Conservation (phyloP, 768 basidiomycete genomes). For the Flagelloscypha sp. region DNA sequence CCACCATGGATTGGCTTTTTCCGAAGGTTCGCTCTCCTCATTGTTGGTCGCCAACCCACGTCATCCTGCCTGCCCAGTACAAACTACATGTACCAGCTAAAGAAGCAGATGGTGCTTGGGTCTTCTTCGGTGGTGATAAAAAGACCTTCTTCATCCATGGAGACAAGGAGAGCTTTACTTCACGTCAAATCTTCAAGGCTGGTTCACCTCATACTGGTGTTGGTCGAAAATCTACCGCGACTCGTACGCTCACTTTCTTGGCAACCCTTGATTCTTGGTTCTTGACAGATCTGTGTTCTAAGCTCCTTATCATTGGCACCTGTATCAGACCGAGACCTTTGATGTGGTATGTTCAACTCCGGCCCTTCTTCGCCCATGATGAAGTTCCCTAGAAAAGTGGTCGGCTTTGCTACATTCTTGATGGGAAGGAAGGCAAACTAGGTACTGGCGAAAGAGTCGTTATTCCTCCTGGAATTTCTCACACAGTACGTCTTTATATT, state of each 20-base stretch:
- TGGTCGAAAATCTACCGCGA: slow-evolving; percentile 18
- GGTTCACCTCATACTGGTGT: slow-evolving; percentile 17
- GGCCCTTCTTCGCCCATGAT: too few relatives aligned
- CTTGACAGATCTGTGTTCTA: too few relatives aligned
- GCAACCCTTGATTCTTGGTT: background rate
- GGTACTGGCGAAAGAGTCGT: slow-evolving; percentile 15
- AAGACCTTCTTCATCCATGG: slow-evolving; percentile 14
- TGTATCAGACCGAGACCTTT: slow-evolving; percentile 21
- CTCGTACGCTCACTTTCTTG: slow-evolving; percentile 11
- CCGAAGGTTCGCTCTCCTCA: too few relatives aligned
- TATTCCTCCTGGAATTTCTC: slow-evolving; percentile 16
- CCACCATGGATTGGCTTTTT: too few relatives aligned
- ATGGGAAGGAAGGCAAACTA: slow-evolving; percentile 17
- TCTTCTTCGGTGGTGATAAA: slow-evolving; percentile 19
- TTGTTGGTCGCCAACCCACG: too few relatives aligned
- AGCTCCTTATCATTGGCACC: slow-evolving; percentile 22
- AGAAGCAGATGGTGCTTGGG: slow-evolving; percentile 18
- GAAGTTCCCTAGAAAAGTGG: slow-evolving; percentile 15
- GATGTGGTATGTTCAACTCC: slow-evolving; percentile 16
- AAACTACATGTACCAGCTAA: slow-evolving; percentile 13
- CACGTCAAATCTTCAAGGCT: slow-evolving; percentile 16
- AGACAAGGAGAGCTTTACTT: slow-evolving; percentile 14
- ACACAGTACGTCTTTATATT: slow-evolving; percentile 11
- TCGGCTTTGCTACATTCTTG: slow-evolving; percentile 17
- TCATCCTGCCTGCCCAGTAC: too few relatives aligned